Conservation (phyloP, 768 basidiomycete species). For the Xerocomus potaroensis region DNA sequence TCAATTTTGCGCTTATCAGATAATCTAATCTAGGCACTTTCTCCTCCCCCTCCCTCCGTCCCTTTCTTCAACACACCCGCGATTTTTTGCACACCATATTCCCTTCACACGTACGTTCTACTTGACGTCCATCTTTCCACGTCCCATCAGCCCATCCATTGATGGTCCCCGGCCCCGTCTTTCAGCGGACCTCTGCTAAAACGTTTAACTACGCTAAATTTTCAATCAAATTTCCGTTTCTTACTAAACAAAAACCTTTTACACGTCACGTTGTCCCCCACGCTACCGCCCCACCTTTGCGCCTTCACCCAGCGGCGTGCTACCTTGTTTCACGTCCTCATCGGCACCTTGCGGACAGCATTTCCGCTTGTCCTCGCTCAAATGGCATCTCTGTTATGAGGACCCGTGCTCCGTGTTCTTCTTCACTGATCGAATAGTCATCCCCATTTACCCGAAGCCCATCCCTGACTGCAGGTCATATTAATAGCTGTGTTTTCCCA, state of each 20-base stretch:
- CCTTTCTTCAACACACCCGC: too few species aligned
- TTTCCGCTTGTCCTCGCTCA: conserved; percentile 6
- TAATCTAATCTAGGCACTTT: background rate
- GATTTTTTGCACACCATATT: background rate
- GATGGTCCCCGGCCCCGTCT: conserved; percentile 12
- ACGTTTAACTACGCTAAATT: conserved; percentile 33
- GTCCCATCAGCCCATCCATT: background rate
- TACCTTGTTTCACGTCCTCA: conserved; percentile 21
- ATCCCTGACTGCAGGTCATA: conserved; percentile 12
- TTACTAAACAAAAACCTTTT: conserved; percentile 15
- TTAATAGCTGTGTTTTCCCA: conserved; percentile 20
- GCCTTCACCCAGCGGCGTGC: background rate
- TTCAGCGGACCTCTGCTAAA: conserved; percentile 22
- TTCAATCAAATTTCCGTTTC: conserved; percentile 22
- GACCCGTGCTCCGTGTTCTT: conserved; percentile 13
- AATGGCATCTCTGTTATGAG: conserved; percentile 6
- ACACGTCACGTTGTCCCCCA: conserved; percentile 21
- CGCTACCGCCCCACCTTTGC: conserved; percentile 4
- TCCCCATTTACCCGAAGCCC: conserved; percentile 14
- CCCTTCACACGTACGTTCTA: background rate
- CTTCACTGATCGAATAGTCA: conserved; percentile 8
- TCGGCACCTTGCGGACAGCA: conserved; percentile 22
- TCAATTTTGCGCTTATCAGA: conserved; percentile 17
- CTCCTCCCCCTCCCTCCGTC: too few species aligned
- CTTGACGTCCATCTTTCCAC: background rate